Base-by-base conservation (phyloP, 345 rosid genomes). In the Salix purpurea region DNA sequence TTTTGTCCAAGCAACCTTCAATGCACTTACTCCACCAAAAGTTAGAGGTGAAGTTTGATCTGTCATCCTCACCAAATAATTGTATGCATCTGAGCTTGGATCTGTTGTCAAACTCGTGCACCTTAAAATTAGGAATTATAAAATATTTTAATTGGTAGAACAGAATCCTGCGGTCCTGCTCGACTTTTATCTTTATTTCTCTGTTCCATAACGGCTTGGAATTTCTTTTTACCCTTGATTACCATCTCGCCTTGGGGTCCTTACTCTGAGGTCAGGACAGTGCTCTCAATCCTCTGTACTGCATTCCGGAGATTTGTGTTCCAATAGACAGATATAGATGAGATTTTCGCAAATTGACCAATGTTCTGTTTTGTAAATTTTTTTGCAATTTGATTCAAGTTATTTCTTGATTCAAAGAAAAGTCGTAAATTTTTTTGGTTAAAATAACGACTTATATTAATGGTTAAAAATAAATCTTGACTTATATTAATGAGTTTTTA, bases 1-100 rank as follows among this genome's bases (percentile, higher is more conserved):
- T 78, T 93, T 96, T 84, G 98, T 96, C 54, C 97, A 96, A 75
- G 78, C 97, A 58, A 91, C 99, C 58, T 93, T 96, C 81, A 85
- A 90, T 89, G 98, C 99, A 65, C 90, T 96, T 67, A 77, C 91
- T 3, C 70, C 88, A 7, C 86, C 89, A 80, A 92, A 96, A 81
- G 90, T 96, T 74, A 92, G 83, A 91, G 97, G 99, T 96, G 80
- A 13, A 72, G 5, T 78, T 23, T 58, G 28, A 58, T 58, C 40
- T 21, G 69, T 60, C 30, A 30, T 36, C 44, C 32, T 24, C 42
- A 2, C 26, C 13, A 58, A 58, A 58, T 26, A 56, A 58, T 58
- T 24, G 6, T 12, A 3, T n/a, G 64, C 64, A 58, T 23, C 23
- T 56, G 26, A 56, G 1, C 23, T 4, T 56, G 23, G 26, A n/a